Conservation (phyloP, 345 rosid genomes). For the Limnanthes douglasii region DNA sequence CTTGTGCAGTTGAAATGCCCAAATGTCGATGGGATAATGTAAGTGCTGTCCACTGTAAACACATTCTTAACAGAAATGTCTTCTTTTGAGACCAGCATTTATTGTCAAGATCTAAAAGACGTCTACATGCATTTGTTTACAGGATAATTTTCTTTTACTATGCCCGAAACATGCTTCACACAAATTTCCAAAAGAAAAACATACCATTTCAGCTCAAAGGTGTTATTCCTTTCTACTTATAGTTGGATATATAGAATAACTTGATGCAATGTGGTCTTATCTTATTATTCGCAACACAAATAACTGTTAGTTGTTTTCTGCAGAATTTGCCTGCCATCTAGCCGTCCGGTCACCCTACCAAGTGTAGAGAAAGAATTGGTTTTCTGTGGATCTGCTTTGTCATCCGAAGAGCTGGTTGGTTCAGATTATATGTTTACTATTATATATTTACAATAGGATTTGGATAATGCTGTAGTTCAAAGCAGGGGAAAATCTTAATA, state of each 20-base stretch:
- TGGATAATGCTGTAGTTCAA: too few species aligned
- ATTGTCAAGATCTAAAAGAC: too few species aligned
- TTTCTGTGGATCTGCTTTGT: constrained; percentile 83
- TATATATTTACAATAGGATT: too few species aligned
- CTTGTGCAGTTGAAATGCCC: constrained; percentile 45
- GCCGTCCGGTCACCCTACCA: constrained; percentile 10
- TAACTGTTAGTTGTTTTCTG: too few species aligned
- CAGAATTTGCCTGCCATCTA: constrained; percentile 27
- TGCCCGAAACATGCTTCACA: constrained; percentile 61
- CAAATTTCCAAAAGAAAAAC: constrained; percentile 56
- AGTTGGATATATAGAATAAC: too few species aligned
- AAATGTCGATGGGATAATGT: constrained; percentile 78
- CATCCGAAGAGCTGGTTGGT: constrained; percentile 66
- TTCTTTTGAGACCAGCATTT: constrained; percentile 1
- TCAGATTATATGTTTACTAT: background rate
- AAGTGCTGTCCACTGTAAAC: constrained; percentile 10
- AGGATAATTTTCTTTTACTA: constrained; percentile 56
- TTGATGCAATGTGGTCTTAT: too few species aligned
- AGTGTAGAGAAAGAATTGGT: constrained; percentile 27
- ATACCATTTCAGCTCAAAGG: constrained; percentile 10
- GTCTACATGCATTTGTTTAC: too few species aligned
- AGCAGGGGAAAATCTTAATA: too few species aligned
- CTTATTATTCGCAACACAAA: too few species aligned
- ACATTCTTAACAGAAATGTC: background rate
- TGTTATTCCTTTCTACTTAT: too few species aligned